phyloP scores from a whole-genome alignment of 345 rosid genomes.

The Sisymbrium irio region DNA sequence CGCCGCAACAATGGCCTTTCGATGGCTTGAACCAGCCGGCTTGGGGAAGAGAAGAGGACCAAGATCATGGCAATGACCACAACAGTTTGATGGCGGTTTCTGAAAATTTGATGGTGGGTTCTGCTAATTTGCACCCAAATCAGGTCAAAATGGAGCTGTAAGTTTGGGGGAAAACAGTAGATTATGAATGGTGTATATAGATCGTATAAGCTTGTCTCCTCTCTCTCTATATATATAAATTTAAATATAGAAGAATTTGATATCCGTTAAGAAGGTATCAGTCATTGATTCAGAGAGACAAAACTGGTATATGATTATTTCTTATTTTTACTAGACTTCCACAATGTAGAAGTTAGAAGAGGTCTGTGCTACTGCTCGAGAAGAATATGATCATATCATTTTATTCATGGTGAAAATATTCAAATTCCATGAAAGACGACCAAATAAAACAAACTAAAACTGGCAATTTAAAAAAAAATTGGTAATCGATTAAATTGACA shows the following conservation, averaged over 20 bases:
- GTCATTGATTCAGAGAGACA: constrained; percentile 31
- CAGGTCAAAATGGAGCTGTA: constrained; percentile 64
- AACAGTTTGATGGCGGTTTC: constrained; percentile 11
- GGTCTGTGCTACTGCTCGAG: neutral
- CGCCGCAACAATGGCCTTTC: constrained; percentile 56
- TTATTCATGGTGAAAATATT: neutral
- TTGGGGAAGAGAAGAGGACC: constrained; percentile 81
- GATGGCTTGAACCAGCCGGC: constrained; percentile 58
- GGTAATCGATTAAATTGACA: too few species aligned
- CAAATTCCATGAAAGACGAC: neutral
- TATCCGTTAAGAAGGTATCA: constrained; percentile 22
- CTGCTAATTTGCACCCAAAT: constrained; percentile 61
- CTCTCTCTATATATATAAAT: constrained; percentile 1
- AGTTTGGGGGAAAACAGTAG: constrained; percentile 35
- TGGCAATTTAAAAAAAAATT: too few species aligned
- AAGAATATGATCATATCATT: neutral
- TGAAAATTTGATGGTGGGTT: constrained; percentile 36
- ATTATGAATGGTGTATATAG: constrained; percentile 23
- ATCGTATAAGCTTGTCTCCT: constrained; percentile 29
- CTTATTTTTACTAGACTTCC: neutral
- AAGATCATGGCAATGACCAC: constrained; percentile 58
- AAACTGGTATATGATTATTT: constrained; percentile 7
- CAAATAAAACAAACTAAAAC: too few species aligned
- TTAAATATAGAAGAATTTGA: constrained; percentile 22
- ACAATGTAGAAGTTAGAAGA: constrained; percentile 19